These are phyloP conservation scores for Coelastrella sp. DNA, from an alignment of 139 green algal genomes.

Conservation along the genomic window DNA sequence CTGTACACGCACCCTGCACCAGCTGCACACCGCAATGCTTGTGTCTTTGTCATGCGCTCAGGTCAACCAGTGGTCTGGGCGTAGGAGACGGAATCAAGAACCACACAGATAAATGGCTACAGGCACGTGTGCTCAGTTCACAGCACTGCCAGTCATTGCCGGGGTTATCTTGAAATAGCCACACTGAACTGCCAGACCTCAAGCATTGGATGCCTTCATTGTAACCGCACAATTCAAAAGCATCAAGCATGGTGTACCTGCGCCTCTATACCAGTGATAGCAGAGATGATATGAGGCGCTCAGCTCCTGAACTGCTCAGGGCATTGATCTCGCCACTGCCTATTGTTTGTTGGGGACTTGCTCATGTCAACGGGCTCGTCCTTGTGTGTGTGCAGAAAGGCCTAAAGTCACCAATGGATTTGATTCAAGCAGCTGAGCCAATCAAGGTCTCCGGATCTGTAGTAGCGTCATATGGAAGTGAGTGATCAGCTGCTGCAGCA, in stretches of 20 bases:
- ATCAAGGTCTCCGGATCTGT: conserved; percentile 86
- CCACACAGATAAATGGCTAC: conserved; percentile 93
- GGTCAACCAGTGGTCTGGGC: conserved; percentile 81
- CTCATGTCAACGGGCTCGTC: background rate
- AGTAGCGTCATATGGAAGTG: conserved; percentile 85
- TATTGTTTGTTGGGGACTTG: no score
- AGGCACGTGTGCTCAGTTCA: conserved; percentile 56
- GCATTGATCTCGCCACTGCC: no score
- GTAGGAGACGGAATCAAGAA: conserved; percentile 81
- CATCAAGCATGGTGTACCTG: no score
- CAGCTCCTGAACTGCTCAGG: no score
- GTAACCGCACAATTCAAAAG: no score
- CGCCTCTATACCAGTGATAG: no score
- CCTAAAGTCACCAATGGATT: conserved; percentile 85
- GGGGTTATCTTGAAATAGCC: no score
- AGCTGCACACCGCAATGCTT: background rate
- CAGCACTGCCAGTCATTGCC: no score
- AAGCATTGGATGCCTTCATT: no score
- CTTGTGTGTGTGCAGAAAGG: conserved; percentile 60
- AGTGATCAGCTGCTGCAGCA: conserved; percentile 37
- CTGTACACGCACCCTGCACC: no score
- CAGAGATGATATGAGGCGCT: no score
- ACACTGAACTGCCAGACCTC: no score
- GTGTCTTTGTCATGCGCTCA: background rate
- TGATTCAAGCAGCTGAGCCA: conserved; percentile 77